Conservation (phyloP, 495 filamentous ascomycete species). For the Aspergillus diversus region DNA sequence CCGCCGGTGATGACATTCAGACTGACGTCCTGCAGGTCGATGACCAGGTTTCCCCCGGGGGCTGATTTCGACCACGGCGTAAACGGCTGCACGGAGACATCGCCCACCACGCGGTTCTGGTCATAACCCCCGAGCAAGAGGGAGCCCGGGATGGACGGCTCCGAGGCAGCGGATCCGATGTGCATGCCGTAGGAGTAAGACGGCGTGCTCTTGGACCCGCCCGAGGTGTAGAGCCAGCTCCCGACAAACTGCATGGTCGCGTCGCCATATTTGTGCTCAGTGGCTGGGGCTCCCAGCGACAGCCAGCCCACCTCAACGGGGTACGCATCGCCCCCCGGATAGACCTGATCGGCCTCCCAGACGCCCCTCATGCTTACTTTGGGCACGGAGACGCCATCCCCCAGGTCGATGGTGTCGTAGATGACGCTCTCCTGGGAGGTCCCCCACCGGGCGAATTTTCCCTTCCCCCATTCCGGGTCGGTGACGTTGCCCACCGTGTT, state of each 20-base stretch:
- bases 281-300: background rate
- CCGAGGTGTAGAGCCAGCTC: conserved; percentile 10
- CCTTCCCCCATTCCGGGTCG: background rate
- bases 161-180: conserved; percentile 49
- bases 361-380: conserved; percentile 6
- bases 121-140: conserved; percentile 58
- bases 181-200: conserved; percentile 59
- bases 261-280: background rate
- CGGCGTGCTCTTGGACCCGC: conserved; percentile 24
- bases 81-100: conserved; percentile 26
- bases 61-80: background rate
- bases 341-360: background rate
- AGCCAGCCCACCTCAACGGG: conserved; percentile 6
- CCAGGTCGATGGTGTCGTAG: background rate
- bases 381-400: background rate
- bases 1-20: conserved; percentile 45
- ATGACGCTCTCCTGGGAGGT: background rate
- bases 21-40: conserved; percentile 43
- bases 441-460: background rate
- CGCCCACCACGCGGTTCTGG: conserved; percentile 42
- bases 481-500: background rate
- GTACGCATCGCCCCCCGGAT: conserved; percentile 1
- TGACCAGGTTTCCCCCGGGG: conserved; percentile 26
- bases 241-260: background rate
- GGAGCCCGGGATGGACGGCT: conserved; percentile 39